Evolutionary conservation across 257 asterid genomes (phyloP).

Genomic region (Osmanthus fragrans): DNA sequence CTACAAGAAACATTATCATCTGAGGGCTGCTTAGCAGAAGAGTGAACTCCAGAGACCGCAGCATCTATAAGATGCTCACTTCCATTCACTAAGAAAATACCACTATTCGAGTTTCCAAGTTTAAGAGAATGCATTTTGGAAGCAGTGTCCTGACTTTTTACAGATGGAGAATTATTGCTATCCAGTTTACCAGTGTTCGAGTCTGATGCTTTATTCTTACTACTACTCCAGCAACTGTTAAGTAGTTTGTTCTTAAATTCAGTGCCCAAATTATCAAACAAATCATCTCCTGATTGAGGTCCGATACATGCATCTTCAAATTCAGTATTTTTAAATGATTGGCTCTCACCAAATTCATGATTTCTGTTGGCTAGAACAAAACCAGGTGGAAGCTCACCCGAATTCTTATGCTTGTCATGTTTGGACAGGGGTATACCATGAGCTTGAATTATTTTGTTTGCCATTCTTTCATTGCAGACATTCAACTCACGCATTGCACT

Average conservation of each 20-base stretch:
- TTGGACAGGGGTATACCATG: conserved; percentile 28
- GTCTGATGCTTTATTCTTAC: conserved; percentile 24
- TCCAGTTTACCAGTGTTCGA: conserved; percentile 23
- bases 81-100: conserved; percentile 29
- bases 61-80: conserved; percentile 59
- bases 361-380: conserved; percentile 33
- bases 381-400: conserved; percentile 34
- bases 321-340: conserved; percentile 18
- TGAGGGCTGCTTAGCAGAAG: conserved; percentile 23
- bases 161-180: conserved; percentile 27
- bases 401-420: conserved; percentile 20
- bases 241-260: conserved; percentile 46
- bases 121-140: conserved; percentile 33
- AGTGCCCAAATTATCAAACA: conserved; percentile 61
- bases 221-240: conserved; percentile 35
- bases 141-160: conserved; percentile 31
- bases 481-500: conserved; percentile 25
- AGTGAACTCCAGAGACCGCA: conserved; percentile 40
- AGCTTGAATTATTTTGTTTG: conserved; percentile 36
- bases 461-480: conserved; percentile 24
- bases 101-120: conserved; percentile 38
- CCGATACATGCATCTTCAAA: conserved; percentile 34
- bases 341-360: conserved; percentile 30
- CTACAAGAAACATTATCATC: conserved; percentile 50
- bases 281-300: conserved; percentile 53